A percentile compares a stretch with the other conserved stretches of the same genome.
These are phyloP conservation scores for Boletus insuetus DNA, from an alignment of 768 basidiomycete species.

Conservation along the genomic window DNA sequence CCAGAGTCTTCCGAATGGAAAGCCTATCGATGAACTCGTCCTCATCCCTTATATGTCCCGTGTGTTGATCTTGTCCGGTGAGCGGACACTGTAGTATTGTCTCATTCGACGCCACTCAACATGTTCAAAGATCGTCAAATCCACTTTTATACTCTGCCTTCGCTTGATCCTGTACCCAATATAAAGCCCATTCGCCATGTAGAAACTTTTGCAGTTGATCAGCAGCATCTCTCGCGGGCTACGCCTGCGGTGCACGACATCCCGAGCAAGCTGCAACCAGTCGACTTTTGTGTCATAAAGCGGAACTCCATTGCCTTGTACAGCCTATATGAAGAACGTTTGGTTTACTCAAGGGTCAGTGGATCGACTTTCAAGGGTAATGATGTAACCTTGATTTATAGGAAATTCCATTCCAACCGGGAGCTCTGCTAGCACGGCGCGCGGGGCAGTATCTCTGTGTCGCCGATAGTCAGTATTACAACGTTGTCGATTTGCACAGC, in stretches of 20 bases:
- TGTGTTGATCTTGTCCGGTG: conserved; percentile 71
- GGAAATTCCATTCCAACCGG: conserved; percentile 70
- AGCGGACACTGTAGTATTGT: conserved; percentile 29
- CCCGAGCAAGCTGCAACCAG: conserved; percentile 42
- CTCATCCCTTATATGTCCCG: conserved; percentile 74
- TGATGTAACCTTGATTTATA: conserved; percentile 26
- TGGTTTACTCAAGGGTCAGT: conserved; percentile 59
- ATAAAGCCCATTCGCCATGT: conserved; percentile 83
- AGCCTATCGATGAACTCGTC: conserved; percentile 77
- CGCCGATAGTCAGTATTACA: conserved; percentile 71
- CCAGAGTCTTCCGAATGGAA: conserved; percentile 64
- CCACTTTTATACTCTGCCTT: conserved; percentile 78
- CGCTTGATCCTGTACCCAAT: conserved; percentile 64
- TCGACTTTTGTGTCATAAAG: conserved; percentile 76
- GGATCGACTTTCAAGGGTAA: not conserved
- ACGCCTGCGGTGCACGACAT: conserved; percentile 40
- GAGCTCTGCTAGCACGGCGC: conserved; percentile 59
- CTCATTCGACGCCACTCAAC: not conserved
- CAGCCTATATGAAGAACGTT: conserved; percentile 56
- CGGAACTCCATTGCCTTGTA: conserved; percentile 61
- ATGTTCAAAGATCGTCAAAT: conserved; percentile 52
- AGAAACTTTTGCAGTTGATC: conserved; percentile 78
- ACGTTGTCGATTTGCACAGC: conserved; percentile 73
- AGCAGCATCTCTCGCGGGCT: conserved; percentile 59
- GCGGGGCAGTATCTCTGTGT: conserved; percentile 65